phyloP scores from a whole-genome alignment of 768 basidiomycete genomes.

The Suillus ampliporus region DNA sequence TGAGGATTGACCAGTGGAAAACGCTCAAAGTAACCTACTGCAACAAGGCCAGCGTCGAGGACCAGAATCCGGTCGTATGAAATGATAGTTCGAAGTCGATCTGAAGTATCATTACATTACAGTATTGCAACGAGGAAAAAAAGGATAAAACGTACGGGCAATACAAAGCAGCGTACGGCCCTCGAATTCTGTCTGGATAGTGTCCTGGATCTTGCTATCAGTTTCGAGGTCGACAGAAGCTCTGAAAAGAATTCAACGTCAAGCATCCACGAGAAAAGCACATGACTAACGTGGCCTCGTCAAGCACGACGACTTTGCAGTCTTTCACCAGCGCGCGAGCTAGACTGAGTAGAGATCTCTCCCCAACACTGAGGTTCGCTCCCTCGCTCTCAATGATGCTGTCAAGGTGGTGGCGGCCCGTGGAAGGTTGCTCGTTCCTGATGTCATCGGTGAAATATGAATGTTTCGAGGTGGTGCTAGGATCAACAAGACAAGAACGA shows the following conservation, averaged over 20 bases:
- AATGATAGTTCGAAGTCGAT: conserved; percentile 59
- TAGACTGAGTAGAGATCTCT: conserved; percentile 54
- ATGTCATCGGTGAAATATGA: conserved; percentile 24
- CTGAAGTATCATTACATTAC: conserved; percentile 6
- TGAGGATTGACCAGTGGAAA: neutral
- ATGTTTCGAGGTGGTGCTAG: conserved; percentile 27
- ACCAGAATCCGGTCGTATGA: conserved; percentile 74
- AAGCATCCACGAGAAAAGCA: conserved; percentile 36
- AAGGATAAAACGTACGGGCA: conserved; percentile 39
- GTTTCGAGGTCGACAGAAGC: conserved; percentile 50
- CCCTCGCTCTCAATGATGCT: conserved; percentile 59
- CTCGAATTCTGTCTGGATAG: conserved; percentile 47
- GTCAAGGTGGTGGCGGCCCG: conserved; percentile 54
- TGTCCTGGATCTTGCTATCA: conserved; percentile 58
- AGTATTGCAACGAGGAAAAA: neutral
- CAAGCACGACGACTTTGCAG: conserved; percentile 54
- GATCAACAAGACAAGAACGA: conserved; percentile 54
- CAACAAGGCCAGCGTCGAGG: conserved; percentile 65
- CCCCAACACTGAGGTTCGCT: conserved; percentile 52
- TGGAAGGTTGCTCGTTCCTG: conserved; percentile 20
- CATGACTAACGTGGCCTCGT: conserved; percentile 41
- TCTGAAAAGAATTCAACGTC: conserved; percentile 24
- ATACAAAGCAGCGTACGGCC: conserved; percentile 60
- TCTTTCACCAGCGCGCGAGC: conserved; percentile 61
- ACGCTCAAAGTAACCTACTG: conserved; percentile 38